These are phyloP conservation scores for Ustilago shanxiensis DNA, from an alignment of 1,284 basidiomycete genomes.

Conservation along the genomic window DNA sequence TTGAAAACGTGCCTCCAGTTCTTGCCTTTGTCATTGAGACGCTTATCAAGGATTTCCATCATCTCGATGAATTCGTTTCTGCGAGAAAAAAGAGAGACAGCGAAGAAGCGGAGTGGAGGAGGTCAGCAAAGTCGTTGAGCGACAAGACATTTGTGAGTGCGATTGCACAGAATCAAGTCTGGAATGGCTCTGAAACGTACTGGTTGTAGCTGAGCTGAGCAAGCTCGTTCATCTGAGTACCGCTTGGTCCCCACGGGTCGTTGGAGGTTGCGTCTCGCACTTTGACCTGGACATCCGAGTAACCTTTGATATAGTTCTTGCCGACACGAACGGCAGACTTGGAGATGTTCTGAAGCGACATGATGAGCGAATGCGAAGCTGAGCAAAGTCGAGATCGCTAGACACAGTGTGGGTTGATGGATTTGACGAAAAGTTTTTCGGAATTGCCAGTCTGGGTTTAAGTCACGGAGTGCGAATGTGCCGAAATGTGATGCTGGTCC, in stretches of 20 bases:
- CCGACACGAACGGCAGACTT: conserved; percentile 68
- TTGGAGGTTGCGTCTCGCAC: conserved; percentile 99
- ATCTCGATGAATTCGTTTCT: conserved; percentile 99
- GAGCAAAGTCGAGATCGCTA: conserved; percentile 1
- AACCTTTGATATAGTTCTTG: conserved; percentile 70
- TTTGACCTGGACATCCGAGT: conserved; percentile 81
- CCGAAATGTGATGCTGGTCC: not conserved
- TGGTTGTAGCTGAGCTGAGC: conserved; percentile 98
- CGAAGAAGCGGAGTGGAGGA: not conserved
- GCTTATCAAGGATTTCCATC: conserved; percentile 99
- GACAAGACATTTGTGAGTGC: too few relatives aligned
- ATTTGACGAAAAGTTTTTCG: not conserved
- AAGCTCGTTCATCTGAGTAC: conserved; percentile 96
- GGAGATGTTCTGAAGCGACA: conserved; percentile 68
- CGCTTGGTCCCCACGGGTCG: conserved; percentile 98
- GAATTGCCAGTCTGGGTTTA: not conserved
- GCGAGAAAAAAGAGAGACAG: not conserved
- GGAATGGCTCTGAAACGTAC: too few relatives aligned
- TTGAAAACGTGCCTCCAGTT: conserved; percentile 99
- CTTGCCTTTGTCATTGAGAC: conserved; percentile 99
- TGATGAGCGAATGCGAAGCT: conserved; percentile 9
- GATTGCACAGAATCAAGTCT: too few relatives aligned
- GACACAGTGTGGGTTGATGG: not conserved
- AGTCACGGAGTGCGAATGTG: not conserved
- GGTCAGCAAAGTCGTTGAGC: too few relatives aligned